phyloP scores from a whole-genome alignment of 2,329 filamentous ascomycete species.

The Huntiella omanensis region DNA sequence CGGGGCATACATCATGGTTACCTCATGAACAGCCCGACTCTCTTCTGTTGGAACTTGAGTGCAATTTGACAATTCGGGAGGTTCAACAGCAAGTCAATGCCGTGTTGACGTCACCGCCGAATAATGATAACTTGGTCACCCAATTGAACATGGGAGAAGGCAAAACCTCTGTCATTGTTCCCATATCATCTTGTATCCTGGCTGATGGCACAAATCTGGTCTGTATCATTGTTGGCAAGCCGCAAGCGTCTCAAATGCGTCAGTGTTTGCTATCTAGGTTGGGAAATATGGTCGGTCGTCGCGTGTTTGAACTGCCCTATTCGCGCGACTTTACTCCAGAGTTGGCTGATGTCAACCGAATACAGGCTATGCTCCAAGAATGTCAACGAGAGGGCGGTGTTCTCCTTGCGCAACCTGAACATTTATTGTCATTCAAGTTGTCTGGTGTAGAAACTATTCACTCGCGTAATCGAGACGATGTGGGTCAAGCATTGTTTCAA shows the following conservation, averaged over 20 bases:
- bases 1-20: conserved; percentile 37
- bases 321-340: conserved; percentile 27
- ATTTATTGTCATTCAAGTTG: conserved; percentile 43
- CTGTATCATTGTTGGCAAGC: conserved; percentile 40
- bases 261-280: conserved; percentile 35
- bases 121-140: conserved; percentile 31
- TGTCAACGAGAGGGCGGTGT: conserved; percentile 33
- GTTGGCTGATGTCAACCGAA: conserved; percentile 20
- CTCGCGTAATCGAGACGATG: neutral
- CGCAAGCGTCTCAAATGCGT: conserved; percentile 41
- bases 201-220: conserved; percentile 32
- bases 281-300: conserved; percentile 34
- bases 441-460: conserved; percentile 32
- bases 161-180: conserved; percentile 51
- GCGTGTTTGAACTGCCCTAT: conserved; percentile 39
- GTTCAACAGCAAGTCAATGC: conserved; percentile 38
- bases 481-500: conserved; percentile 19
- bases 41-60: conserved; percentile 46
- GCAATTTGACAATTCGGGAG: conserved; percentile 37
- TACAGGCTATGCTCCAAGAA: conserved; percentile 15
- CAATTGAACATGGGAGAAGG: conserved; percentile 57
- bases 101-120: conserved; percentile 30
- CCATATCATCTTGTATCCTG: conserved; percentile 36
- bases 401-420: conserved; percentile 42
- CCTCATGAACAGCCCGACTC: conserved; percentile 34